Evolutionary conservation across 257 asterid species (phyloP).

Genomic region (Anisodus acutangulus): DNA sequence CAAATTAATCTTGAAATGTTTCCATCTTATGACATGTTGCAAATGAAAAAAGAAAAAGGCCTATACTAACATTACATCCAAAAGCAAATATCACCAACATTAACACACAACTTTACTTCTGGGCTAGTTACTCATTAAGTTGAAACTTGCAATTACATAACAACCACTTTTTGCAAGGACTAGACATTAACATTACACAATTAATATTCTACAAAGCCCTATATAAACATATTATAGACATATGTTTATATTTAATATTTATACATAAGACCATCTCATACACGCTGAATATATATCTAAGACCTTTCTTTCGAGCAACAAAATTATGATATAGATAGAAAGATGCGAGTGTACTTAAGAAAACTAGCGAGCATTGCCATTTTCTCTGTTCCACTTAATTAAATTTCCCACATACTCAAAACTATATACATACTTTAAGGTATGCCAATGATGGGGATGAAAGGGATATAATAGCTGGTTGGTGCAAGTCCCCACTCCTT

Average conservation of each 20-base stretch:
- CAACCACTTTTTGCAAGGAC: neutral
- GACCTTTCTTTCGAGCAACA: neutral
- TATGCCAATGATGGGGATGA: constrained; percentile 85
- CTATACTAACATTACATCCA: neutral
- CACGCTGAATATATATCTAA: neutral
- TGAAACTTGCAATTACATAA: neutral
- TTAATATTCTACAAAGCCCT: neutral
- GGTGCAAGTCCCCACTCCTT: constrained; percentile 92
- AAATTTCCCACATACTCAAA: neutral
- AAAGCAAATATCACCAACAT: too few relatives aligned
- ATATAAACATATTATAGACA: constrained; percentile 3
- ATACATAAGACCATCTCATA: neutral
- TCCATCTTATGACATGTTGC: neutral
- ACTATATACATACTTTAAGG: constrained; percentile 47
- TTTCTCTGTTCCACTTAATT: neutral
- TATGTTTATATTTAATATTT: constrained; percentile 1
- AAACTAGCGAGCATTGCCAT: neutral
- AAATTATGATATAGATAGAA: neutral
- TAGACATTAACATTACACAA: neutral
- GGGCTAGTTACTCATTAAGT: neutral
- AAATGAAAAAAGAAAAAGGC: neutral
- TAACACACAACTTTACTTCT: neutral
- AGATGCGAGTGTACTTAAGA: neutral
- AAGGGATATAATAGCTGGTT: constrained; percentile 73
- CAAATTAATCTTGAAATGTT: neutral